phyloP scores from a whole-genome alignment of 140 eudicot genomes.

The Oenanthe javanica region DNA sequence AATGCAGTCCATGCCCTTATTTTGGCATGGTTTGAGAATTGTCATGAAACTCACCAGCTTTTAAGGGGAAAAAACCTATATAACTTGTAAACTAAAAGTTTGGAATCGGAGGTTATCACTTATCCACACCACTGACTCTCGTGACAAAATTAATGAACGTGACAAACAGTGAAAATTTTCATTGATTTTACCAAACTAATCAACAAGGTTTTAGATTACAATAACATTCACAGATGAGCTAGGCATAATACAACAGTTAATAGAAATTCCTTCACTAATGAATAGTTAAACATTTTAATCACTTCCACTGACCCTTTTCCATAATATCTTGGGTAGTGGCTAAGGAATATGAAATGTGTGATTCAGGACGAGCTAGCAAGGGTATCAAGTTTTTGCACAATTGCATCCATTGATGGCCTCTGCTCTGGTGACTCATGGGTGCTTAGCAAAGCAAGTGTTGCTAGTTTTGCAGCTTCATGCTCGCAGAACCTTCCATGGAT shows the following conservation, averaged over 20 bases:
- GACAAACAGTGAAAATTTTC: constrained; percentile 14
- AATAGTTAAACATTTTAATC: constrained; percentile 31
- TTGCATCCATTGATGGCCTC: constrained; percentile 75
- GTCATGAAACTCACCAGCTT: background rate
- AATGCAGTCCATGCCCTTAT: background rate
- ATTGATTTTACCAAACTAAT: constrained; percentile 6
- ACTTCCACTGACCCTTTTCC: constrained; percentile 18
- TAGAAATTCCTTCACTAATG: constrained; percentile 22
- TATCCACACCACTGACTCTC: constrained; percentile 1
- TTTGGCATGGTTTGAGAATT: background rate
- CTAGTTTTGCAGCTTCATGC: constrained; percentile 63
- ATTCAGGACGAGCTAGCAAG: constrained; percentile 23
- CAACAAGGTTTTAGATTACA: constrained; percentile 12
- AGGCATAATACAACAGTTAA: constrained; percentile 20
- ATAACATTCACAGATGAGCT: constrained; percentile 22
- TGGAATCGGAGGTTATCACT: background rate
- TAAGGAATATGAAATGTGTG: constrained; percentile 3
- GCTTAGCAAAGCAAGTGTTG: constrained; percentile 57
- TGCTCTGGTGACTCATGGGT: constrained; percentile 73
- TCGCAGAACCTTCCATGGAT: constrained; percentile 66
- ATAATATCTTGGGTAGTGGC: constrained; percentile 19
- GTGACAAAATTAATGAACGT: constrained; percentile 17
- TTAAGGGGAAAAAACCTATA: background rate
- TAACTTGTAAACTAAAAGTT: background rate
- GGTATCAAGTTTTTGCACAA: constrained; percentile 54